A percentile compares a stretch with the other conserved stretches of the same genome.
These are phyloP conservation scores for Fusarium robinianum DNA, from an alignment of 2,329 filamentous ascomycete species.

Conservation along the genomic window DNA sequence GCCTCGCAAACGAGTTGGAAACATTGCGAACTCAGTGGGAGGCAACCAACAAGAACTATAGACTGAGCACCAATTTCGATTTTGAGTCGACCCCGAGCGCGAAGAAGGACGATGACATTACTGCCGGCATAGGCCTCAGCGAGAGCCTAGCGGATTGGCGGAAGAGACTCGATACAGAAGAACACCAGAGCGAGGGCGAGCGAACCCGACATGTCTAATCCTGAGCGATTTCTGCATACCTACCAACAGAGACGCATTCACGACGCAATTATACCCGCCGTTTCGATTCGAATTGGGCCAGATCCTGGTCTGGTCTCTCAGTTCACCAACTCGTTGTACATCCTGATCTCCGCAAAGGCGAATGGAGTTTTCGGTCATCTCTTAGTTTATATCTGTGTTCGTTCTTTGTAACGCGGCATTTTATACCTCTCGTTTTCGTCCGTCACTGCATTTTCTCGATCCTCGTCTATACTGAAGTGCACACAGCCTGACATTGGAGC, in stretches of 20 bases:
- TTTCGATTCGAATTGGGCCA: slow-evolving; percentile 32
- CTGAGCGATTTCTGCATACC: slow-evolving; percentile 31
- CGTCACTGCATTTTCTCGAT: slow-evolving; percentile 15
- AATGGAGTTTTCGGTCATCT: slow-evolving; percentile 37
- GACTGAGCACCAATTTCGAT: slow-evolving; percentile 86
- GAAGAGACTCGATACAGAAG: slow-evolving; percentile 68
- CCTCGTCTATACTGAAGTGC: slow-evolving; percentile 22
- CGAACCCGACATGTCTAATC: slow-evolving; percentile 36
- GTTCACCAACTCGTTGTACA: slow-evolving; percentile 30
- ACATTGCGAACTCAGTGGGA: slow-evolving; percentile 92
- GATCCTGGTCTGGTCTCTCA: slow-evolving; percentile 21
- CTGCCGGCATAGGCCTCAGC: slow-evolving; percentile 57
- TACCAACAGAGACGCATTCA: slow-evolving; percentile 36
- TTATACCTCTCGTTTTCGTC: slow-evolving; percentile 24
- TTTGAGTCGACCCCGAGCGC: slow-evolving; percentile 62
- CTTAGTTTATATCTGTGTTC: slow-evolving; percentile 21
- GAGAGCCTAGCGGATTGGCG: slow-evolving; percentile 80
- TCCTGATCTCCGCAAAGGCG: slow-evolving; percentile 33
- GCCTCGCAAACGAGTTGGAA: slow-evolving; percentile 89
- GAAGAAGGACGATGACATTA: slow-evolving; percentile 52
- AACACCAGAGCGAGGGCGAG: slow-evolving; percentile 41
- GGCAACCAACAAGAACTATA: slow-evolving; percentile 92
- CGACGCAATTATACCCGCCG: slow-evolving; percentile 42
- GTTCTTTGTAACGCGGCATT: slow-evolving; percentile 18
- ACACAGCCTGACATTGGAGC: slow-evolving; percentile 4